Percentiles rank a stretch among this genome's conserved stretches.
phyloP scores from a whole-genome alignment of 2,329 filamentous ascomycete genomes.

The Aspergillus unguis region DNA sequence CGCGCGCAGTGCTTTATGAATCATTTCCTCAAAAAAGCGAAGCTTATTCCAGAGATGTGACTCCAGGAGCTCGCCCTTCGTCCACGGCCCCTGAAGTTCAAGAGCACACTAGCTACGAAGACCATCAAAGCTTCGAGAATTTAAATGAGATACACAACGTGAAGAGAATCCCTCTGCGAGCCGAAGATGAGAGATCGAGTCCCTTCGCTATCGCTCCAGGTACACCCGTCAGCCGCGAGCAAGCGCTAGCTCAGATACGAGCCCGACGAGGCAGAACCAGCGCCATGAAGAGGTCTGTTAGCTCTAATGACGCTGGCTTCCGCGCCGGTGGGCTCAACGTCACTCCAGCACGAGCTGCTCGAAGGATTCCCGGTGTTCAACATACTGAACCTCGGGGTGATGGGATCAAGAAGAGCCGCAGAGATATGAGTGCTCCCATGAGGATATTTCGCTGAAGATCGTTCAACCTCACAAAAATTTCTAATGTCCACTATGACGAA shows the following conservation, averaged over 20 bases:
- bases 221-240: constrained; percentile 47
- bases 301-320: constrained; percentile 35
- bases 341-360: constrained; percentile 26
- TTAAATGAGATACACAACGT: constrained; percentile 19
- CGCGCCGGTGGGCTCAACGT: constrained; percentile 24
- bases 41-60: constrained; percentile 10
- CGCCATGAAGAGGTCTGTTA: constrained; percentile 41
- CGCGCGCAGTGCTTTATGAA: constrained; percentile 12
- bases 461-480: neutral
- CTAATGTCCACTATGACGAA: constrained; percentile 4
- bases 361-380: constrained; percentile 34
- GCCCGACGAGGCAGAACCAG: constrained; percentile 47
- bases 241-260: constrained; percentile 49
- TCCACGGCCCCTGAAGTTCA: constrained; percentile 12
- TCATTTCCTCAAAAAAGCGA: constrained; percentile 12
- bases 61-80: constrained; percentile 12
- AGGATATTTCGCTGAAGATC: constrained; percentile 29
- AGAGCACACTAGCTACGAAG: constrained; percentile 9
- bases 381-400: constrained; percentile 27
- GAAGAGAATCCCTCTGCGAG: constrained; percentile 32
- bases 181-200: constrained; percentile 24
- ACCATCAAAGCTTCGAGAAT: neutral
- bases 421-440: constrained; percentile 40
- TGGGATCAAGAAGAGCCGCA: constrained; percentile 28
- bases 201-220: constrained; percentile 33